phyloP scores from a whole-genome alignment of 2,329 filamentous ascomycete species.

The Monilinia fructicola region DNA sequence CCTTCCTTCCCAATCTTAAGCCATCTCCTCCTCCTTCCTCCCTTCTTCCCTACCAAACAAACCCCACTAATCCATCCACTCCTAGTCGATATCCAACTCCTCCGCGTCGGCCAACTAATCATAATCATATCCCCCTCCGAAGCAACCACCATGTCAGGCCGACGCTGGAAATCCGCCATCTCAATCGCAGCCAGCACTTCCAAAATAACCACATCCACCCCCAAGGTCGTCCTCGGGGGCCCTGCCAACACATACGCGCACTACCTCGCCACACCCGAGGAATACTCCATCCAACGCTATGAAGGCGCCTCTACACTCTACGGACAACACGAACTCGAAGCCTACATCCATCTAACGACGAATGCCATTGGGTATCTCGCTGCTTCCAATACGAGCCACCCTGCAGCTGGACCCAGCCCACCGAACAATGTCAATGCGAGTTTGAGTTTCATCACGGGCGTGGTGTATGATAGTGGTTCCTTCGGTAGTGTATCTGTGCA shows the following conservation, averaged over 20 bases:
- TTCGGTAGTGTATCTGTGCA: constrained; percentile 69
- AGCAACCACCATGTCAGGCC: constrained; percentile 87
- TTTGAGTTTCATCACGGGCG: constrained; percentile 76
- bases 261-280: constrained; percentile 72
- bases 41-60: constrained; percentile 65
- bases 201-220: constrained; percentile 46
- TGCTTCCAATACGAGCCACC: constrained; percentile 46
- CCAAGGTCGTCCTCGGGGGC: constrained; percentile 77
- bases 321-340: constrained; percentile 76
- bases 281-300: constrained; percentile 83
- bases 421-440: constrained; percentile 74
- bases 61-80: not conserved
- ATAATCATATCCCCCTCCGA: constrained; percentile 84
- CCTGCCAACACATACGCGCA: constrained; percentile 88
- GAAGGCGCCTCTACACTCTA: constrained; percentile 90
- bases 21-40: no score
- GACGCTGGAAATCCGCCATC: constrained; percentile 73
- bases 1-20: not conserved
- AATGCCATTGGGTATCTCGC: constrained; percentile 67
- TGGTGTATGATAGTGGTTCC: constrained; percentile 67
- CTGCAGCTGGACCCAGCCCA: constrained; percentile 60
- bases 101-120: constrained; percentile 81
- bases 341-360: constrained; percentile 81
- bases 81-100: constrained; percentile 74
- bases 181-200: constrained; percentile 45